Base-by-base conservation (phyloP, 1,284 basidiomycete genomes). In the Ustilago sp. region DNA sequence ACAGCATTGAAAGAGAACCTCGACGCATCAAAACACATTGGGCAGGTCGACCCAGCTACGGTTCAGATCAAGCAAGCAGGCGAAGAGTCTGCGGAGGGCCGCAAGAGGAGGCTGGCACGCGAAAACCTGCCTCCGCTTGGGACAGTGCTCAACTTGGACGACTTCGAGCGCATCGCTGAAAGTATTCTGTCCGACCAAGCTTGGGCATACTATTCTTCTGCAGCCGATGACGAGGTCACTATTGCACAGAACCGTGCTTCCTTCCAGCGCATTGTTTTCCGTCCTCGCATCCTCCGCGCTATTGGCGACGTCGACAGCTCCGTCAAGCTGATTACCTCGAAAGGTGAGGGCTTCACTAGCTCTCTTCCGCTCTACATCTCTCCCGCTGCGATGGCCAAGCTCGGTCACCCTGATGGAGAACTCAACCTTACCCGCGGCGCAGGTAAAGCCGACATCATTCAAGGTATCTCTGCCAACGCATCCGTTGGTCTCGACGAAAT, bases 241-340 rank as follows among this genome's bases (percentile, higher is more conserved):
- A 70, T 70, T 39, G 56, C 63, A 15, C 73, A 98, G 87, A 97
- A 97, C 83, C 91, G 93, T 68, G 89, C 90, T 55, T 93, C 93
- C 1, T 98, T 92, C 86, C 93, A 92, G 90, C 93, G 93, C 67
- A 89, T 98, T 77, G 98, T 94, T 93, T 97, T 98, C 89, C 90
- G 95, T n/a, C 95, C 95, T 12, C 90, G 94, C 12, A 89, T 98
- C 45, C 88, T 98, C 17, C 90, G 94, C n/a, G 90, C 97, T 80
- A 94, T 98, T n/a, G 90, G 90, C 2, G 88, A 89, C 1, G 92
- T 97, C 9, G 93, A 97, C 86, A 94, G 90, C 52, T 69, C 69
- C 1, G 62, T 62, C 28, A 61, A 63, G 32, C 77, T 73, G 31
- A 58, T 79, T 62, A 43, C 56, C 19, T 71, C 74, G 15, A 43